Conservation (phyloP, 2,329 filamentous ascomycete genomes). For the Diaporthe nobilis region DNA sequence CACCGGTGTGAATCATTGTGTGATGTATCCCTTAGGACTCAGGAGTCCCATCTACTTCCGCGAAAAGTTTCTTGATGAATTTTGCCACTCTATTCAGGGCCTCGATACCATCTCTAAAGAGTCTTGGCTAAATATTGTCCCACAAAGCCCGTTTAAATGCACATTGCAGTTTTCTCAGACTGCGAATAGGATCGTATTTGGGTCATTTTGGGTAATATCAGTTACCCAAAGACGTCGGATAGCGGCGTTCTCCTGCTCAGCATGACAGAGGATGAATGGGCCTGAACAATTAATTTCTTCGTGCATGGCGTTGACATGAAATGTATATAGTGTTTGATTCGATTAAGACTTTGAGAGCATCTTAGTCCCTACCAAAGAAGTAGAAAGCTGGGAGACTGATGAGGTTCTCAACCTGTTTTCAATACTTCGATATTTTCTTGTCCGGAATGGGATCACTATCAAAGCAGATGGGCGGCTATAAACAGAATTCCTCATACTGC, state of each 20-base stretch:
- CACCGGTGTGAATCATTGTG: neutral
- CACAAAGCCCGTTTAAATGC: neutral
- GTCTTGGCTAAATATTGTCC: neutral
- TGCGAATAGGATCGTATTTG: neutral
- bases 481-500: neutral
- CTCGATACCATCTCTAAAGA: constrained; percentile 1
- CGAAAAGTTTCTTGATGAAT: neutral
- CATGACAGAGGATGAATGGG: too few species aligned
- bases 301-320: neutral
- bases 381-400: neutral
- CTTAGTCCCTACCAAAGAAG: neutral
- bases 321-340: too few species aligned
- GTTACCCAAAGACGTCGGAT: neutral
- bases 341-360: neutral
- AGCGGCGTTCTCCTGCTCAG: neutral
- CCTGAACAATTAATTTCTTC: neutral
- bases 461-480: neutral
- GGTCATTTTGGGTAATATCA: neutral
- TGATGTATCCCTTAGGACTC: neutral
- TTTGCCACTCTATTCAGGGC: neutral
- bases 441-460: neutral
- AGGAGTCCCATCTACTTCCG: neutral
- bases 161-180: neutral
- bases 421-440: neutral
- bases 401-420: neutral